phyloP scores from a whole-genome alignment of 139 green algal species.

The Gonium pectorale region DNA sequence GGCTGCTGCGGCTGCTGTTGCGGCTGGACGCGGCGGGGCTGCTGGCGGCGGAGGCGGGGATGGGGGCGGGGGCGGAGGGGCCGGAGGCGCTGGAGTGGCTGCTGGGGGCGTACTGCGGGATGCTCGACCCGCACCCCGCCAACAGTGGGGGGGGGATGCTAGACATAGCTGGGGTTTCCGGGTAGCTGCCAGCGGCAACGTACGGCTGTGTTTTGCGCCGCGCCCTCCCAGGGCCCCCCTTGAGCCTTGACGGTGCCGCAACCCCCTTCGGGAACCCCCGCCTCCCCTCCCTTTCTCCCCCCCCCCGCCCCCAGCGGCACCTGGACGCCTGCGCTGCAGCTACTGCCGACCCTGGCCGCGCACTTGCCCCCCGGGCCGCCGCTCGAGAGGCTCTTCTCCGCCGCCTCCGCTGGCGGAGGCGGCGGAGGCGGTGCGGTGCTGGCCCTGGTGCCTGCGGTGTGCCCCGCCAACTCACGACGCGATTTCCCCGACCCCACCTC shows the following conservation, averaged over 20 bases:
- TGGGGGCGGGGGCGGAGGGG: no score
- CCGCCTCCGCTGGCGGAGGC: background rate
- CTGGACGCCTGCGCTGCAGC: conserved; percentile 33
- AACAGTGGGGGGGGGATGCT: no score
- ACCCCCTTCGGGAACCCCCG: no score
- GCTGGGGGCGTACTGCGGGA: conserved; percentile 3
- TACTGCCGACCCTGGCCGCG: conserved; percentile 20
- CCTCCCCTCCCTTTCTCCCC: background rate
- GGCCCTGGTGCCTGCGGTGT: background rate
- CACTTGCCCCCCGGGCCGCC: background rate
- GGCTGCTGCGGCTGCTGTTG: conserved; percentile 33
- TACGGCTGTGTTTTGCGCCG: no score
- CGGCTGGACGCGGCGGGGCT: conserved; percentile 13
- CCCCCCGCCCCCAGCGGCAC: background rate
- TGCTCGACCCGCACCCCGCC: background rate
- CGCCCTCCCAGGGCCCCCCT: no score
- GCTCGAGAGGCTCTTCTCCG: conserved; percentile 24
- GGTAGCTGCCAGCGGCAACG: no score
- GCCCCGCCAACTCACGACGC: background rate
- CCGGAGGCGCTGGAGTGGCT: conserved; percentile 6
- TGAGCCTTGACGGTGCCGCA: no score
- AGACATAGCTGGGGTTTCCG: no score
- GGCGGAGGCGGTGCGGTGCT: background rate
- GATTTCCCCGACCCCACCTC: background rate
- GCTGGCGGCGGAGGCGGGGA: conserved; percentile 20